A percentile compares a stretch with the other conserved stretches of the same genome.
These are phyloP conservation scores for Fusarium protoensiforme DNA, from an alignment of 2,329 filamentous ascomycete species.

Conservation along the genomic window DNA sequence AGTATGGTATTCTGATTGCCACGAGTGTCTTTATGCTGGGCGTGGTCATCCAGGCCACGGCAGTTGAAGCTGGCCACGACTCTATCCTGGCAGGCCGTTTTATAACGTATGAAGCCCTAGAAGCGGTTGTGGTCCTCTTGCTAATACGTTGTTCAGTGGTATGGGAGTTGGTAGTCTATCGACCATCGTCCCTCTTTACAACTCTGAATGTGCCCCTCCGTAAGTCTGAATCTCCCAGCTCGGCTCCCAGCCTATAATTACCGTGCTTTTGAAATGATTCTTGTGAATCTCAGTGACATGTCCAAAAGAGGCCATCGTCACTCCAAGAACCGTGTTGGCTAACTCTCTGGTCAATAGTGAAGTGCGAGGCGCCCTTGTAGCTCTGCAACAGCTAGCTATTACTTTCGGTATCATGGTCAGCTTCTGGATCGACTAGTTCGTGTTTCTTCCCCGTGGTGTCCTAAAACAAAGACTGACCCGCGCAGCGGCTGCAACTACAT, in stretches of 20 bases:
- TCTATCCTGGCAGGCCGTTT: slow-evolving; percentile 39
- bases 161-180: slow-evolving; percentile 55
- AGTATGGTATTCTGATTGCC: slow-evolving; percentile 50
- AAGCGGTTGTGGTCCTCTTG: too few relatives aligned
- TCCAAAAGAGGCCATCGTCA: neutral
- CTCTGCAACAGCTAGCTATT: slow-evolving; percentile 55
- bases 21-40: slow-evolving; percentile 54
- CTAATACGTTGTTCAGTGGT: slow-evolving; percentile 44
- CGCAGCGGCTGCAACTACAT: slow-evolving; percentile 50
- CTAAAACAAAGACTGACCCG: neutral
- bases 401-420: slow-evolving; percentile 55
- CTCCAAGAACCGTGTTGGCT: neutral
- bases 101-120: neutral
- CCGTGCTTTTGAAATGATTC: neutral
- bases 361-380: slow-evolving; percentile 60
- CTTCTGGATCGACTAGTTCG: slow-evolving; percentile 56
- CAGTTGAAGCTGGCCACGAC: slow-evolving; percentile 52
- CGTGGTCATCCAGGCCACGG: slow-evolving; percentile 56
- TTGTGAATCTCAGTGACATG: neutral
- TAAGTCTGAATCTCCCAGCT: neutral
- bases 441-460: slow-evolving; percentile 39
- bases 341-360: slow-evolving; percentile 27
- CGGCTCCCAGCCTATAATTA: neutral
- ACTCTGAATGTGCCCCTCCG: slow-evolving; percentile 60
- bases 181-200: slow-evolving; percentile 57